Evolutionary conservation across 2,329 filamentous ascomycete genomes (phyloP), one percentile per base, ranked within the genome.

Genomic region (Aureobasidium sp.): DNA sequence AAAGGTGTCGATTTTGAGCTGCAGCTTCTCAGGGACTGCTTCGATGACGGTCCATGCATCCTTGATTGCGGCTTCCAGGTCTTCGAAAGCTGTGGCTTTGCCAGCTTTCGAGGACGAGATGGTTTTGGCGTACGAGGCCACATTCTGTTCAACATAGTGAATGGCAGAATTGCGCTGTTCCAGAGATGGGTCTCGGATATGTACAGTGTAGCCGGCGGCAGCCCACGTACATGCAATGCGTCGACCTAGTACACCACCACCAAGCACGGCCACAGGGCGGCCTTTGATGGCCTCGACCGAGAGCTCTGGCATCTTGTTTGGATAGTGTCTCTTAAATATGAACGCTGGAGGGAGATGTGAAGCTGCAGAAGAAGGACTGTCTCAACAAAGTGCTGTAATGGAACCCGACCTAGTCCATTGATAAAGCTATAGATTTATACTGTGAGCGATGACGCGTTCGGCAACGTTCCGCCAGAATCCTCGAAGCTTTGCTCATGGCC

Each of bases 31-130:
- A 0, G 80, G 81, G 0, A 84, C 76, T 15, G 77, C 79, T 68
- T 82, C 82, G 63, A 83, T 76, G n/a, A 82, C 77, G 6, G 83
- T 72, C 82, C 79, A 84, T 2, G 80, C 76, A 37, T 78, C 70
- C 1, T 68, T 57, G 5, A 83, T 76, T 0, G 80, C 77, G 0
- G 66, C 56, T 8, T 71, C 62, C 1, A 82, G 66, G 31, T 76
- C 71, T 6, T 74, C 70, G n/a, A 75, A 72, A 2, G 72, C 72
- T 11, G 68, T 59, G 0, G 71, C 67, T 0, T 63, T 68, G 0
- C 76, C 77, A 61, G 60, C 65, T 5, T 20, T 59, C n/a, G 51
- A 55, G 25, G 14, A 14, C 25, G 31, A 39, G 41, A 48, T 45
- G 25, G 57, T 27, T 31, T 63, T 57, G 15, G 62, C 41, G 17